phyloP scores from a whole-genome alignment of 108 stramenopile species.

The Nitzschia sp. region DNA sequence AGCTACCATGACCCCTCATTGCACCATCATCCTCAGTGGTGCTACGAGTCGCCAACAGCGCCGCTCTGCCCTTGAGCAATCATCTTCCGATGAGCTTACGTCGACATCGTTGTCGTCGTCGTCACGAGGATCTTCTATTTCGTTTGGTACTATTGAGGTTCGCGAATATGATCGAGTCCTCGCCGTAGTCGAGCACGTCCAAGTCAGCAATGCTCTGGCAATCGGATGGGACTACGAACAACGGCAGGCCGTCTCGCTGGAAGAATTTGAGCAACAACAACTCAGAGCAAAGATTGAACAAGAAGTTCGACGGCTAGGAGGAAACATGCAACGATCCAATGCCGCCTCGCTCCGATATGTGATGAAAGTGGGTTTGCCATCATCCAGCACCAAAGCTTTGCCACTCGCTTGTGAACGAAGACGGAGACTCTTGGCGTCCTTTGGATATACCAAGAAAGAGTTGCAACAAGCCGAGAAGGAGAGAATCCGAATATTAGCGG shows the following conservation, averaged over 20 bases:
- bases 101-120: no score
- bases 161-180: neutral
- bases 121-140: no score
- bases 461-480: slow-evolving; percentile 2
- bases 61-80: no score
- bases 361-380: neutral
- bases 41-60: no score
- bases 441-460: neutral
- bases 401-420: neutral
- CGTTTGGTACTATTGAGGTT: neutral
- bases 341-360: neutral
- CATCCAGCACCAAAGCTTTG: neutral
- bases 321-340: neutral
- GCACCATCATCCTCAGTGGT: no score
- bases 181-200: neutral
- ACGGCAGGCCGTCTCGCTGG: neutral
- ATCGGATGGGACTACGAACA: neutral
- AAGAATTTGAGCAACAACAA: neutral
- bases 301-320: neutral
- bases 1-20: no score
- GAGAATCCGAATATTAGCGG: neutral
- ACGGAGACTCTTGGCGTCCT: neutral
- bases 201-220: neutral
- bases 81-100: no score
- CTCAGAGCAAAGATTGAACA: neutral